Evolutionary conservation across 1,284 basidiomycete genomes (phyloP), one percentile per base, ranked within the genome.

Genomic region (Pterula multifida): DNA sequence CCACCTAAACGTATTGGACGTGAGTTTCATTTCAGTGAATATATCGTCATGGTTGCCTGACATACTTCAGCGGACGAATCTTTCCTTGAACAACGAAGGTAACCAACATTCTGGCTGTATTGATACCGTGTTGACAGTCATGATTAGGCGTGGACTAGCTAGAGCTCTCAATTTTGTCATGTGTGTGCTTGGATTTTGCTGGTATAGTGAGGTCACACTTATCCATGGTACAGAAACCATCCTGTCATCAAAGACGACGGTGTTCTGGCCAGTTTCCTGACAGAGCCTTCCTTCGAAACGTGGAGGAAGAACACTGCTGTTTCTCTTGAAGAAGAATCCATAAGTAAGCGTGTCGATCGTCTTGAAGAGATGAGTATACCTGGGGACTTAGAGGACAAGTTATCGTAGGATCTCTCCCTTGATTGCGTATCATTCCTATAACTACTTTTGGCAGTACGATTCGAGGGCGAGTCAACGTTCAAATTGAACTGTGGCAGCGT

Each of bases 301-400:
- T 95, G 91, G 91, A 74, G 90, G 44, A 93, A 90, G 60, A 75
- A 82, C 49, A 72, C 78, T 0, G 58, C 73, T 0, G 68, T 88
- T 6, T 81, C 84, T 3, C 70, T 90, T 36, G 90, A 95, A 24
- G 93, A 96, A 67, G 93, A 96, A 63, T 89, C 88, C 0, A 66
- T 71, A 0, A 83, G 81, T 53, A 90, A 90, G 59, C 78, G 82
- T 13, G 75, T 96, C 2, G 89, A 91, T 53, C 73, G 78, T 22
- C 71, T 85, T 4, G 88, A 95, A 63, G 90, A 95, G 65, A 92
- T 93, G 86, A 73, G 79, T 3, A 91, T 96, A 53, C 93, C 93
- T 2, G 81, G 85, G 53, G 91, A 96, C 64, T 71, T 96, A 3
- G 90, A 94, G 55, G 85, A 91, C 46, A 93, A 92, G 63, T 76